Evolutionary conservation across 176 grass and related monocot genomes (phyloP), one percentile per base, ranked within the genome.

Genomic region (Guadua angustifolia): DNA sequence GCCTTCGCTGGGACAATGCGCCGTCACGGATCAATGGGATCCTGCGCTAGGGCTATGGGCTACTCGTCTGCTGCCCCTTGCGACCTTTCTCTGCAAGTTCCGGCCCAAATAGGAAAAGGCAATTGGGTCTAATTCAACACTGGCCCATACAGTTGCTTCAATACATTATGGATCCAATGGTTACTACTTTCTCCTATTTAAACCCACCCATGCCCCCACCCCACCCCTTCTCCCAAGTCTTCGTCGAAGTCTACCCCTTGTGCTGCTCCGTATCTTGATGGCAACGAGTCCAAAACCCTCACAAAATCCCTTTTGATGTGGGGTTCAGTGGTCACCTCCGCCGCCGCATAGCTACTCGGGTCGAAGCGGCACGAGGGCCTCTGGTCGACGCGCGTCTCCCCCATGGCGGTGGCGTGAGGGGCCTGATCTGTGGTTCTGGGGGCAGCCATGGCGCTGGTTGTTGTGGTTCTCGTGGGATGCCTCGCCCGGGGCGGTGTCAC

Each of bases 161-260:
- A 58, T 62, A 5, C 16, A 62, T 9, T 7, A 1, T 45, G 25
- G 40, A 84, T 88, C 74, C 73, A 83, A 83, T 43, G 86, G 66
- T 22, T 16, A 5, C 56, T 5, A 4, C 1, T 6, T 14, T 19
- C 53, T 40, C 49, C 1, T 19, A 40, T 63, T 55, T 79, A 72
- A 79, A 72, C 4, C 17, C 43, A 19, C 21, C 16, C 13, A 17
- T 4, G 35, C 58, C n/a, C 65, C 55, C 45, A 32, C 33, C 44
- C 14, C 66, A 69, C 13, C 21, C 26, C 74, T 9, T 3, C 33
- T 9, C 52, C 14, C 57, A 18, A 59, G 88, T 82, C 83, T 78
- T 79, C 88, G 73, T 83, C 58, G 73, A 76, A 86, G 88, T 86
- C 88, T 82, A 69, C 78, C 38, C 7, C 63, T 51, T 83, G 83